Conservation (phyloP, 2,329 filamentous ascomycete genomes). For the Trichophyton equinum region DNA sequence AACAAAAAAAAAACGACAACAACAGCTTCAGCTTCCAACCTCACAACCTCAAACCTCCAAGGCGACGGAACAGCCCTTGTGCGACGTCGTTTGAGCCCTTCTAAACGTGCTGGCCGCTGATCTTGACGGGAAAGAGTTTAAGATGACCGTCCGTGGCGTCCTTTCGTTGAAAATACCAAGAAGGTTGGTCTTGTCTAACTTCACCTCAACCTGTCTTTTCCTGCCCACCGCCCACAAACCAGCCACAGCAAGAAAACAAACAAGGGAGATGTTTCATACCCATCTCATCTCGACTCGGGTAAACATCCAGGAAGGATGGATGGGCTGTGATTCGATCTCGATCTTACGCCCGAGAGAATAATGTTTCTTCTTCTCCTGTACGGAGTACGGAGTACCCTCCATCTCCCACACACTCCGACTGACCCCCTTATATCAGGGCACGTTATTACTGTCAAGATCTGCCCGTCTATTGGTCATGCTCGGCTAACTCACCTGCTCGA, state of each 20-base stretch:
- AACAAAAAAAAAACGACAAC: too few relatives aligned
- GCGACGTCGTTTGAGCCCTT: not conserved
- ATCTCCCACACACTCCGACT: not conserved
- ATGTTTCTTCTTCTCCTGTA: not conserved
- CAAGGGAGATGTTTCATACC: constrained; percentile 1
- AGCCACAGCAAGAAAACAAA: not conserved
- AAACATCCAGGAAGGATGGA: too few relatives aligned
- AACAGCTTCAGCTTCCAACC: not conserved
- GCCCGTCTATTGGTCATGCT: not conserved
- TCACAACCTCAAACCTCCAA: not conserved
- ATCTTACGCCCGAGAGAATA: constrained; percentile 4
- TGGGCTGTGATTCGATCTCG: not conserved
- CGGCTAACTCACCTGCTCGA: not conserved
- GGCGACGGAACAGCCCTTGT: not conserved
- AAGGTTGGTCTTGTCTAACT: not conserved
- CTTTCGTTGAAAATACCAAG: not conserved
- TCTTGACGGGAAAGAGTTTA: not conserved
- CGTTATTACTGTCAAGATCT: not conserved
- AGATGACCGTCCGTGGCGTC: not conserved
- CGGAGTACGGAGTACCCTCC: not conserved
- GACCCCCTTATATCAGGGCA: not conserved
- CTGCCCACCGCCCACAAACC: not conserved
- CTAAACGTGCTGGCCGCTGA: not conserved
- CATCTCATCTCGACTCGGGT: not conserved
- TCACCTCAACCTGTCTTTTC: too few relatives aligned